A percentile compares a stretch with the other conserved stretches of the same genome.
Evolutionary conservation across 108 stramenopile species (phyloP).

Genomic region (Discostella stelligeroides): DNA sequence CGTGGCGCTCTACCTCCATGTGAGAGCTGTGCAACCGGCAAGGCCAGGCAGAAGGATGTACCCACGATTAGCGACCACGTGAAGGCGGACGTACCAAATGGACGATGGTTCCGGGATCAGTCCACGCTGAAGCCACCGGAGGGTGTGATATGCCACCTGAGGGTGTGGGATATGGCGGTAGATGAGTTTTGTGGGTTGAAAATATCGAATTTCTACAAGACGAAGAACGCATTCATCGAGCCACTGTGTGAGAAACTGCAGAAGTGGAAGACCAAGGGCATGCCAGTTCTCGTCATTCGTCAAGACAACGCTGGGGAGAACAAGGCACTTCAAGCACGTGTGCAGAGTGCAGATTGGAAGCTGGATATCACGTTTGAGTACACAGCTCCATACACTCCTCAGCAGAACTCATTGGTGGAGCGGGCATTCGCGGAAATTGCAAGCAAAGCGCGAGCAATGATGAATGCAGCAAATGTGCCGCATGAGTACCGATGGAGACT

Average conservation of each 20-base stretch:
- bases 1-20: slow-evolving; percentile 13
- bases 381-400: neutral
- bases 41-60: slow-evolving; percentile 25
- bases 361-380: slow-evolving; percentile 4
- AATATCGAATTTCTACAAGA: too few species aligned
- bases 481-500: neutral
- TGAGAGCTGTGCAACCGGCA: slow-evolving; percentile 21
- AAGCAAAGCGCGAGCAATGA: too few species aligned
- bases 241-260: slow-evolving; percentile 32
- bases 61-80: slow-evolving; percentile 2
- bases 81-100: slow-evolving; percentile 2
- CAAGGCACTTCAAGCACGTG: too few species aligned
- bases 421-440: neutral
- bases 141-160: too few species aligned
- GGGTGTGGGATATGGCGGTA: too few species aligned
- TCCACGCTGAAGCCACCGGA: neutral
- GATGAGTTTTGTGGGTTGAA: too few species aligned
- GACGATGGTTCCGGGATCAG: slow-evolving; percentile 4
- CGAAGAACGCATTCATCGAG: too few species aligned
- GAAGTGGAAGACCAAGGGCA: slow-evolving; percentile 5
- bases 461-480: neutral
- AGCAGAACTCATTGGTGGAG: slow-evolving; percentile 17
- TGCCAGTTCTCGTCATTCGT: slow-evolving; percentile 21
- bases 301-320: too few species aligned
- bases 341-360: too few species aligned